These are phyloP conservation scores for Gastrodia elata DNA, from an alignment of 106 monocot species.

Conservation along the genomic window DNA sequence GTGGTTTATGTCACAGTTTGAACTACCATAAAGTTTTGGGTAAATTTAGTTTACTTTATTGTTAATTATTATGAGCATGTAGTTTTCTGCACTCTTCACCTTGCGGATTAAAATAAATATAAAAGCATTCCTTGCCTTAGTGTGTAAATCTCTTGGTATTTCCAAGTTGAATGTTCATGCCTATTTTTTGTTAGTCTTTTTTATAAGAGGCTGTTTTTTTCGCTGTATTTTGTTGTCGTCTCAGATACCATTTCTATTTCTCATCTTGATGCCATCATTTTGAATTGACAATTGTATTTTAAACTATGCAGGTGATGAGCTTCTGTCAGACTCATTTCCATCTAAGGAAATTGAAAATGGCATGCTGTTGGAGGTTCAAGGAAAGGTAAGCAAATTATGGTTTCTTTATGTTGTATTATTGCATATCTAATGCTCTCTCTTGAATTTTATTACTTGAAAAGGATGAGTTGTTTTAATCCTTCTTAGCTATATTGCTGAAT, in stretches of 20 bases:
- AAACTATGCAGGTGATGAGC: conserved; percentile 58
- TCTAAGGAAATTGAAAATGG: conserved; percentile 77
- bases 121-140: background rate
- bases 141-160: background rate
- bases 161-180: background rate
- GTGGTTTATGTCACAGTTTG: background rate
- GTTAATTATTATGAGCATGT: background rate
- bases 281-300: background rate
- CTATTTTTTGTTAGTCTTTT: background rate
- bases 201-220: background rate
- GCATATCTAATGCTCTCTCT: background rate
- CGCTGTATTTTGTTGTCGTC: no score
- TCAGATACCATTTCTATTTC: background rate
- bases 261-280: background rate
- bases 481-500: background rate
- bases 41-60: background rate
- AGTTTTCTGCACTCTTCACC: background rate
- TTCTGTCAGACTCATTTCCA: conserved; percentile 76
- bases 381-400: conserved; percentile 44
- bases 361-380: conserved; percentile 80
- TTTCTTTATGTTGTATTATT: background rate
- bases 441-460: background rate
- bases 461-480: background rate
- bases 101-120: background rate
- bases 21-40: background rate